These are phyloP conservation scores for Amanita polypyramis DNA, from an alignment of 768 basidiomycete genomes.

Conservation along the genomic window DNA sequence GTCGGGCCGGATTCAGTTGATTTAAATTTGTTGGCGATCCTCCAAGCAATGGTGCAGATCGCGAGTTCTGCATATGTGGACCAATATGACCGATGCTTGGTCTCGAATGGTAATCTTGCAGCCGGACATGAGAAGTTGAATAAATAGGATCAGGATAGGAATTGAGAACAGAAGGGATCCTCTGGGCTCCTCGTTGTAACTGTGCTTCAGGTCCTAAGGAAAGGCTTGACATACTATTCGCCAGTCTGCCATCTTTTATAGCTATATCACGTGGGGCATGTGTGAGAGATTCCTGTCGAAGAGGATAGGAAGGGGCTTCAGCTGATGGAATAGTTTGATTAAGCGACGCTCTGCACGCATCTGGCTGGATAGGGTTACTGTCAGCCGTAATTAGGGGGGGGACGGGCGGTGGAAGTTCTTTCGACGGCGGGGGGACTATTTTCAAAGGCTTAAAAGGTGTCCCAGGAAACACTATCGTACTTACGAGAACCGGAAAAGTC, in stretches of 20 bases:
- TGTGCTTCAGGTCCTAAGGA: conserved; percentile 19
- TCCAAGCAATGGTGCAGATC: neutral
- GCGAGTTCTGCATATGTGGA: neutral
- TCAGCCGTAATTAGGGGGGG: conserved; percentile 28
- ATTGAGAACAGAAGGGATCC: conserved; percentile 16
- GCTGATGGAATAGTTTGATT: neutral
- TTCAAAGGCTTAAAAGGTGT: neutral
- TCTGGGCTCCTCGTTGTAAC: conserved; percentile 17
- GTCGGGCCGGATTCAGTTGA: neutral
- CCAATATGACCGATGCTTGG: neutral
- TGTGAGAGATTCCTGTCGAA: neutral
- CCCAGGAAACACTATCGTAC: conserved; percentile 18
- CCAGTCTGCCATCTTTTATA: neutral
- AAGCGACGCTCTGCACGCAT: neutral
- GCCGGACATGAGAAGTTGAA: conserved; percentile 9
- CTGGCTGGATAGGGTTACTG: neutral
- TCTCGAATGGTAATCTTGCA: neutral
- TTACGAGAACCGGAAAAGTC: conserved; percentile 67
- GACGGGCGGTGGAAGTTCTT: conserved; percentile 59
- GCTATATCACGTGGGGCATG: neutral
- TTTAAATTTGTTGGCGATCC: neutral
- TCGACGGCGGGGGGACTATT: conserved; percentile 46
- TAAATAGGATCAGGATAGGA: conserved; percentile 13
- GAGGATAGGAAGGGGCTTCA: neutral
- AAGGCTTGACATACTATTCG: conserved; percentile 13